Base-by-base conservation (phyloP, 495 filamentous ascomycete species). In the Penicillium maclennaniae region DNA sequence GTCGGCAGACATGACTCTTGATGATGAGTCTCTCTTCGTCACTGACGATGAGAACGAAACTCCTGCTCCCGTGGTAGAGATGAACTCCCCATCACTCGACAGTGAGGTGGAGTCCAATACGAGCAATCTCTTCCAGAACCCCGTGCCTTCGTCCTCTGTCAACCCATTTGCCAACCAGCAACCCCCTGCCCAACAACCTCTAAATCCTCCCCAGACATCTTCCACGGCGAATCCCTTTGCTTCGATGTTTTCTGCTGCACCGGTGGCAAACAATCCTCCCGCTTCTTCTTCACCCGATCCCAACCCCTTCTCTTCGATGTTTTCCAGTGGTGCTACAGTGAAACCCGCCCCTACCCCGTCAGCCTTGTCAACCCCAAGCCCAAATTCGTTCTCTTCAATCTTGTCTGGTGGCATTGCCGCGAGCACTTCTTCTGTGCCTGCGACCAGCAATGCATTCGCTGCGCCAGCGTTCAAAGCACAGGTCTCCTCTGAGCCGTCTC, bases 1-100 rank as follows among this genome's bases (percentile, higher is more conserved):
- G 23, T 43, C 26, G 26, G 16, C 20, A 16, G 43, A 49, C 40
- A 61, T 50, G 37, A 40, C 48, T 6, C 38, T 53, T 9, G 56
- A 73, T 20, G 63, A 73, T 25, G 70, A 74, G 36, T 62, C 68
- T 15, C 69, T 80, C 26, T 79, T 79, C 47, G 68, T 80, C 26
- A 70, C 66, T 54, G 70, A 69, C 26, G 66, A 69, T 26, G 71
- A 70, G 6, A 76, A 74, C 20, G 51, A 62, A 40, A 57, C 43
- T 10, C 48, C 57, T 16, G 54, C 49, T 2, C 54, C 60, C 20
- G 23, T 55, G 9, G 47, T 56, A 12, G 54, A 60, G 27, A 40
- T 53, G 9, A 28, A 26, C 5, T 19, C 26, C 20, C 19, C 49
- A 10, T 21, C 27, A 10, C 16, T 60, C 9, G 45, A 45, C 7